Evolutionary conservation across 2,329 filamentous ascomycete species (phyloP).

Genomic region (Monosporascus sp.): DNA sequence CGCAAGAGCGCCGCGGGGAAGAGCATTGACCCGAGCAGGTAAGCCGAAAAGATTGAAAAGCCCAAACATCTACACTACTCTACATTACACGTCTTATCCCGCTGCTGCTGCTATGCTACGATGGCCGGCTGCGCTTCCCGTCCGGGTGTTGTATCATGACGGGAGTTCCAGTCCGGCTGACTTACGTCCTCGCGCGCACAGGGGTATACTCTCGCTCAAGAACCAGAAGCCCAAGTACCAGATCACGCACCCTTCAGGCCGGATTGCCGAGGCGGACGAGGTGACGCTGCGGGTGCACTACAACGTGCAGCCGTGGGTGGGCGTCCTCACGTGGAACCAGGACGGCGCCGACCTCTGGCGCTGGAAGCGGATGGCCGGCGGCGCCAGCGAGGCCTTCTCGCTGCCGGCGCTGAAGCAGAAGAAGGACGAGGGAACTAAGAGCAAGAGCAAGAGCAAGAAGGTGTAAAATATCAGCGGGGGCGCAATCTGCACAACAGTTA

Average conservation of each 20-base stretch:
- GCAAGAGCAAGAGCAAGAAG: conserved; percentile 2
- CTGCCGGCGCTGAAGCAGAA: conserved; percentile 62
- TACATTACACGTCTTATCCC: neutral
- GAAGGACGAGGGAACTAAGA: conserved; percentile 38
- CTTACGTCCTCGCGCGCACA: conserved; percentile 19
- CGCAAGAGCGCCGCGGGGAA: conserved; percentile 55
- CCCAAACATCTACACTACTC: neutral
- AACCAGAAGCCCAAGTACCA: conserved; percentile 95
- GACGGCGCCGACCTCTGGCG: conserved; percentile 43
- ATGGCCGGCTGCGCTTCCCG: too few relatives aligned
- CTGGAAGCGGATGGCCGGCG: conserved; percentile 63
- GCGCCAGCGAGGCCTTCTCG: conserved; percentile 58
- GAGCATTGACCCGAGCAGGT: conserved; percentile 54
- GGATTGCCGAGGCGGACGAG: conserved; percentile 67
- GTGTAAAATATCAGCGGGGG: neutral
- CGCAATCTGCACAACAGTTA: too few relatives aligned
- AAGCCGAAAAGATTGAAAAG: conserved; percentile 13
- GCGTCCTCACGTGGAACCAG: conserved; percentile 76
- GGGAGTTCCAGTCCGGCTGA: too few relatives aligned
- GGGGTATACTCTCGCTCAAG: conserved; percentile 69
- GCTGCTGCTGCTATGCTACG: conserved; percentile 1
- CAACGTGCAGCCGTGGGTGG: conserved; percentile 98
- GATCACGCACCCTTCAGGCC: conserved; percentile 82
- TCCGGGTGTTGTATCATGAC: too few relatives aligned
- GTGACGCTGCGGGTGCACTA: conserved; percentile 81